Evolutionary conservation across 208 protist species (phyloP).

Genomic region (Strigomonas galati): DNA sequence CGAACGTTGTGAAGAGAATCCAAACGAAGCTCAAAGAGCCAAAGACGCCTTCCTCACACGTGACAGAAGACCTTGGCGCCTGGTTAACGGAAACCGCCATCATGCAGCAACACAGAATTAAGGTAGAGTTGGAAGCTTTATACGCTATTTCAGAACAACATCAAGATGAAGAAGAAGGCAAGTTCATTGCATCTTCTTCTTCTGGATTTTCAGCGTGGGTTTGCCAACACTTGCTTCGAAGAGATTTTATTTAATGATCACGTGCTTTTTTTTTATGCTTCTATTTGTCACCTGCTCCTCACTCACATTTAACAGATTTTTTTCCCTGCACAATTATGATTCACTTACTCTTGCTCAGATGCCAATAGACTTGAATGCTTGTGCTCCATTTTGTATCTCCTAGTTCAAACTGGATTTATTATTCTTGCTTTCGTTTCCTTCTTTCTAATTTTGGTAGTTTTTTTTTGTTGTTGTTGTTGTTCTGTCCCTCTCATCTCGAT

Average conservation of each 20-base stretch:
- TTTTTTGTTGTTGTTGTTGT: neutral
- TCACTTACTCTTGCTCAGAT: neutral
- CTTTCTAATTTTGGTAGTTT: neutral
- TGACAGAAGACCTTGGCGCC: too few relatives aligned
- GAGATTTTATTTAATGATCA: slow-evolving; percentile 5
- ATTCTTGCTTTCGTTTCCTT: neutral
- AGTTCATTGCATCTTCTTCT: slow-evolving; percentile 31
- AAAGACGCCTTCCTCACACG: neutral
- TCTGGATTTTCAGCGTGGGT: neutral
- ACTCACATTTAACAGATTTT: neutral
- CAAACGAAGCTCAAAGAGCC: neutral
- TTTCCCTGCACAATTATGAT: neutral
- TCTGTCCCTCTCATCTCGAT: neutral
- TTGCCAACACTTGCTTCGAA: neutral
- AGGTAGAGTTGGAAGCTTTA: slow-evolving; percentile 45
- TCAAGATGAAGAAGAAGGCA: slow-evolving; percentile 23
- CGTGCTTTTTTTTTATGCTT: slow-evolving; percentile 2
- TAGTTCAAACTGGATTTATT: too few relatives aligned
- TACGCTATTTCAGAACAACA: slow-evolving; percentile 12
- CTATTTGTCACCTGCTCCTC: neutral
- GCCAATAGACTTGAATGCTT: neutral
- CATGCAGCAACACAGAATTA: slow-evolving; percentile 29
- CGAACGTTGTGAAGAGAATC: slow-evolving; percentile 20
- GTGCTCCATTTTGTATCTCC: neutral
- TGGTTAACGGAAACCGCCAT: slow-evolving; percentile 29